Conservation (phyloP, 1,139 yeast genomes). For the Suhomyces atakaporum region DNA sequence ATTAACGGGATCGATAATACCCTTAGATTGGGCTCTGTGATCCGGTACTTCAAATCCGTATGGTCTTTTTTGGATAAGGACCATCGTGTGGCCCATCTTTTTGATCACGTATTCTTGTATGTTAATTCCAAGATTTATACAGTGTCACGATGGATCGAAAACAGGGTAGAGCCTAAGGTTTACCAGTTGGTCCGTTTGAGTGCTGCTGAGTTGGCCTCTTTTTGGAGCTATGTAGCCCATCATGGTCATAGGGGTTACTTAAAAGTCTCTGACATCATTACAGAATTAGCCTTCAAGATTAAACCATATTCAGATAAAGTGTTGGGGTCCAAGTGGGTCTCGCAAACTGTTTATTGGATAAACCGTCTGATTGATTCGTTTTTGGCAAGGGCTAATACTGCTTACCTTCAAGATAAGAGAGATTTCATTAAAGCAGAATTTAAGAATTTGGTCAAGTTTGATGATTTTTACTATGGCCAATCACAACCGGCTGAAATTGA, state of each 20-base stretch:
- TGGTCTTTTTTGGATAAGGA: conserved; percentile 9
- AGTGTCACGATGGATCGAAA: conserved; percentile 1
- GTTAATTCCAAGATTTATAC: conserved; percentile 2
- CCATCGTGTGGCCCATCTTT: conserved; percentile 3
- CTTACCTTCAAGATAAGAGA: conserved; percentile 17
- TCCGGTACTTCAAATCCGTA: neutral
- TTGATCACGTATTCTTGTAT: conserved; percentile 3
- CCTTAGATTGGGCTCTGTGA: neutral
- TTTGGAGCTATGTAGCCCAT: neutral
- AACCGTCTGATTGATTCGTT: conserved; percentile 7
- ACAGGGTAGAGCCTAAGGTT: neutral
- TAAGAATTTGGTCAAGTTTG: conserved; percentile 25
- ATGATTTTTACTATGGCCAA: conserved; percentile 19
- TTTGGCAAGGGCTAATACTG: conserved; percentile 9
- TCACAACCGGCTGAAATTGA: conserved; percentile 24
- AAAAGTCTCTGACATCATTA: neutral
- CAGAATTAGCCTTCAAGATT: neutral
- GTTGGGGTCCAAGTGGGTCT: neutral
- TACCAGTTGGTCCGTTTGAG: no score
- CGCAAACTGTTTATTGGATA: conserved; percentile 1
- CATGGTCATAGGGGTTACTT: neutral
- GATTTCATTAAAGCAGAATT: conserved; percentile 33
- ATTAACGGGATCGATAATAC: conserved; percentile 8
- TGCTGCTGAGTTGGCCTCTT: no score
- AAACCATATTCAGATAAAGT: conserved; percentile 3